phyloP scores from a whole-genome alignment of 768 basidiomycete genomes.

The Kwoniella mangroviensis region DNA sequence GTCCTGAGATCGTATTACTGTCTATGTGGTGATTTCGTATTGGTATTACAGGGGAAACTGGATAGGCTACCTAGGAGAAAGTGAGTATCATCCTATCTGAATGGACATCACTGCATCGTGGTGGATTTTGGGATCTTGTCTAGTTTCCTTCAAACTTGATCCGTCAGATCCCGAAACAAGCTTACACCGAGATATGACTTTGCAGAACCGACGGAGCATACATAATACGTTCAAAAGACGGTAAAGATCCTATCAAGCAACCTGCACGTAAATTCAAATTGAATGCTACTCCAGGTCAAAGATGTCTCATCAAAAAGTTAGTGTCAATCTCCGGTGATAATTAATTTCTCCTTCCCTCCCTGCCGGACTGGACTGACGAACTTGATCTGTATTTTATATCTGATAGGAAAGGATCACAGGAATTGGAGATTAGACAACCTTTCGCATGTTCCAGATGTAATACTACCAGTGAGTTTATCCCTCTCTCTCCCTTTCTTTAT shows the following conservation, averaged over 20 bases:
- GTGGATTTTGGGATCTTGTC: not conserved
- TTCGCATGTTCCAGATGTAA: constrained; percentile 53
- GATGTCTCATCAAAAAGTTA: constrained; percentile 79
- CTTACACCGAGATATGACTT: not conserved
- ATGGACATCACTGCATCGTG: not conserved
- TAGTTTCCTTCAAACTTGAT: not conserved
- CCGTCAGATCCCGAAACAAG: not conserved
- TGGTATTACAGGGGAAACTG: constrained; percentile 57
- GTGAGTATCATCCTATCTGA: constrained; percentile 35
- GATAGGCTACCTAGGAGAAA: constrained; percentile 54
- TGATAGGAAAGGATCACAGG: constrained; percentile 36
- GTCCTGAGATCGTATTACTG: constrained; percentile 58
- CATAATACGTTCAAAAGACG: constrained; percentile 76
- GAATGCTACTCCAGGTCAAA: constrained; percentile 72
- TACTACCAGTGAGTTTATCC: constrained; percentile 46
- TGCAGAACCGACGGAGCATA: constrained; percentile 74
- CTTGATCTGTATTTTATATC: too few relatives aligned
- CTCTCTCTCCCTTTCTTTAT: not conserved
- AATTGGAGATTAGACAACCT: constrained; percentile 52
- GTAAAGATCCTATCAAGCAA: constrained; percentile 63
- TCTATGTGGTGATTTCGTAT: constrained; percentile 58
- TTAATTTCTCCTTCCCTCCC: too few relatives aligned
- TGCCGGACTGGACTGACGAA: too few relatives aligned
- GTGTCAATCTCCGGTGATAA: too few relatives aligned
- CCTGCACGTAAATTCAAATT: constrained; percentile 75